Evolutionary conservation across 2,329 filamentous ascomycete species (phyloP), one percentile per base, ranked within the genome.

Genomic region (Fusarium chlamydosporum): DNA sequence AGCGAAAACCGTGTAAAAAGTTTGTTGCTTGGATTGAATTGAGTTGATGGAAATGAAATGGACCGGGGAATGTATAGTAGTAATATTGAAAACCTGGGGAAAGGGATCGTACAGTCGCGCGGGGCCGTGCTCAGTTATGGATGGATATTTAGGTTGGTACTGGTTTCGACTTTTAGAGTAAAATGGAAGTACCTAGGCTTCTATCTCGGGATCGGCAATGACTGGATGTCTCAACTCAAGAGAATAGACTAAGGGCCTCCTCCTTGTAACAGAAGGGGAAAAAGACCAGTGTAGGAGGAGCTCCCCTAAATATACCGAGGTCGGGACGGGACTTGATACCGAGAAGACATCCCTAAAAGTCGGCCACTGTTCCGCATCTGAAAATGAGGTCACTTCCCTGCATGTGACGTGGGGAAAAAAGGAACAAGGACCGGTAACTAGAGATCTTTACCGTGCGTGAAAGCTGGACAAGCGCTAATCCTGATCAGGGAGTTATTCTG

Each of bases 371-470:
- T 72, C 67, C 70, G 65, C 68, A 69, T 67, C 65, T 71, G 65
- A 71, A 59, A 68, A 73, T 74, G 73, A 75, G 62, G 72, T 74
- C 73, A 75, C 50, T 45, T 64, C 51, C 54, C 62, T 51, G 68
- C 73, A 75, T 75, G 73, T 75, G 73, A 75, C 59, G 70, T 72
- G 67, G 70, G 67, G 67, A 61, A 46, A 42, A 42, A 43, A 65
- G 27, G 40, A n/a, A 37, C 47, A 57, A 53, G 33, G 18, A 23
- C 38, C 34, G 55, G 56, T 34, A 64, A 18, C 48, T 51, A 48
- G 13, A 56, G 37, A 56, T 47, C 55, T 52, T 63, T 63, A 26
- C 56, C 51, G 52, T 18, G 6, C 15, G 5, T 47, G 23, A 18
- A 26, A 31, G 27, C 27, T 6, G 42, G 29, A 16, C 23, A 9